phyloP scores from a whole-genome alignment of 2,329 filamentous ascomycete species.

The Fusarium algeriense region DNA sequence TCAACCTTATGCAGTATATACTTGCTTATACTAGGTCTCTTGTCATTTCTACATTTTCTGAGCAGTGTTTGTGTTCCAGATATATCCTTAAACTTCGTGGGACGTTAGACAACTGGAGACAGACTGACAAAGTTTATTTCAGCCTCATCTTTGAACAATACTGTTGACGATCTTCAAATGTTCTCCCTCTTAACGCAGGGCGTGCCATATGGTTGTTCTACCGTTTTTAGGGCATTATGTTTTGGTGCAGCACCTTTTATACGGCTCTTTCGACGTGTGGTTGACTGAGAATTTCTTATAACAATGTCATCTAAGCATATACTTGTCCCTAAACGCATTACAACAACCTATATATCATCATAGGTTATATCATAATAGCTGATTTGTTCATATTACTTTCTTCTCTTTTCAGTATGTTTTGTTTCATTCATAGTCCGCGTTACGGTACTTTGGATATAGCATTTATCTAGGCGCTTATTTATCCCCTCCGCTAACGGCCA shows the following conservation, averaged over 20 bases:
- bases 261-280: neutral
- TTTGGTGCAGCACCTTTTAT: neutral
- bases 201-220: neutral
- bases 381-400: neutral
- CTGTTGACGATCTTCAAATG: neutral
- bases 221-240: neutral
- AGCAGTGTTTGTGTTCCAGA: neutral
- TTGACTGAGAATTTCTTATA: neutral
- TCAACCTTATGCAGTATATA: no score
- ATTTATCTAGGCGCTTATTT: no score
- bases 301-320: neutral
- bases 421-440: neutral
- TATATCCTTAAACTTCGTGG: slow-evolving; percentile 2
- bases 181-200: neutral
- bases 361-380: neutral
- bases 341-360: neutral
- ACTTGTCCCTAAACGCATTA: neutral
- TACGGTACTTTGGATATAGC: neutral
- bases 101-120: slow-evolving; percentile 5
- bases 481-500: neutral
- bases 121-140: slow-evolving; percentile 21
- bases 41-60: neutral
- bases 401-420: neutral
- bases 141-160: slow-evolving; percentile 1
- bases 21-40: neutral